phyloP scores from a whole-genome alignment of 192 early-diverging fungal species.

The Linnemannia schmuckeri region DNA sequence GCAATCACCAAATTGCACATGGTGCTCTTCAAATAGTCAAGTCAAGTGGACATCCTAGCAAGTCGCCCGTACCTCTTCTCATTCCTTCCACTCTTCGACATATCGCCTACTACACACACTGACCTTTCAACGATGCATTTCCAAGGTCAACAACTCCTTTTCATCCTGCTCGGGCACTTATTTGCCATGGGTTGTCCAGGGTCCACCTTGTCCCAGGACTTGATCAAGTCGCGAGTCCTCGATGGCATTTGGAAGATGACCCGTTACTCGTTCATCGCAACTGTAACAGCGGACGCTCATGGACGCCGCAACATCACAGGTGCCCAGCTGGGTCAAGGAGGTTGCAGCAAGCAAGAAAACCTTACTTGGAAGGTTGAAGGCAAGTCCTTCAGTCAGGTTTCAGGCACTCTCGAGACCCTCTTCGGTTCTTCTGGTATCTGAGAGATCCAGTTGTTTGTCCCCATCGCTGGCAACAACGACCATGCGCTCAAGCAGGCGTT shows the following conservation, averaged over 20 bases:
- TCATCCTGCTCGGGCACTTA: neutral
- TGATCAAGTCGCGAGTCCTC: neutral
- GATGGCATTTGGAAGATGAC: neutral
- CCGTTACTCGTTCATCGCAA: neutral
- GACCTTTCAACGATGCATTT: neutral
- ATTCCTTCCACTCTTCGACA: no score
- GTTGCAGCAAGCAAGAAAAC: neutral
- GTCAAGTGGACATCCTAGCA: neutral
- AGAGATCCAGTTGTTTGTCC: neutral
- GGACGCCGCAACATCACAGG: neutral
- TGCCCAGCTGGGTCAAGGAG: neutral
- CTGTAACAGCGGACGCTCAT: neutral
- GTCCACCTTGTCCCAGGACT: neutral
- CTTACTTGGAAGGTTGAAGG: neutral
- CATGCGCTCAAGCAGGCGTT: neutral
- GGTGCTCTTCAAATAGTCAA: neutral
- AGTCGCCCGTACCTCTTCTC: neutral
- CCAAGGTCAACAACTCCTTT: neutral
- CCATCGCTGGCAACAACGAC: neutral
- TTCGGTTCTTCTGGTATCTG: constrained; percentile 5
- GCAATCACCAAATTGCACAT: neutral
- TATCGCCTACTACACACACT: no score
- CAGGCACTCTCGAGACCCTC: neutral
- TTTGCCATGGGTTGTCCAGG: neutral
- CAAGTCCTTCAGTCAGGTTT: neutral